Evolutionary conservation across 176 grass and related monocot genomes (phyloP).

Genomic region (Phoenix dactylifera): DNA sequence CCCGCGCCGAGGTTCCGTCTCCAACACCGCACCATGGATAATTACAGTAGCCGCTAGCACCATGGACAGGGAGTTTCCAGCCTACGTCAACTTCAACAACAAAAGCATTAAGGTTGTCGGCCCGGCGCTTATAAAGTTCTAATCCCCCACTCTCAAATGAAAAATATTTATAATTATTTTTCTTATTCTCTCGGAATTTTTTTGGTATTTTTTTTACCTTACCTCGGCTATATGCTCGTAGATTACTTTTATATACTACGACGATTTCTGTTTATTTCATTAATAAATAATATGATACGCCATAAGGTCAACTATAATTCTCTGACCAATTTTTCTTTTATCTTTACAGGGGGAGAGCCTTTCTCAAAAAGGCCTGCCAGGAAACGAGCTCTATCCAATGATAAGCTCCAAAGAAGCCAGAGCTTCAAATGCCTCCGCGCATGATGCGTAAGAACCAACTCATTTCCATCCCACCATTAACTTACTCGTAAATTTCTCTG

Average conservation of each 20-base stretch:
- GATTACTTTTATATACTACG: too few species aligned
- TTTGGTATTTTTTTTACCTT: too few species aligned
- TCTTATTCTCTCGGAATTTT: too few species aligned
- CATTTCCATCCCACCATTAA: background rate
- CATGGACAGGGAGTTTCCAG: conserved; percentile 44
- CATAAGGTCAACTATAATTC: too few species aligned
- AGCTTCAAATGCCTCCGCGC: conserved; percentile 1
- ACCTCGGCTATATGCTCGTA: too few species aligned
- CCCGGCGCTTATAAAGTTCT: background rate
- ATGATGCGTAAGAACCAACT: background rate
- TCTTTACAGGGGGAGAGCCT: conserved; percentile 49
- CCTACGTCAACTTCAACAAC: conserved; percentile 26
- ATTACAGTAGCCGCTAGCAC: conserved; percentile 53
- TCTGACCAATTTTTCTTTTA: background rate
- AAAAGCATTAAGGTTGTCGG: conserved; percentile 23
- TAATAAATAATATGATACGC: too few species aligned
- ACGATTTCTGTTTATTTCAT: too few species aligned
- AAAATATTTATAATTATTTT: too few species aligned
- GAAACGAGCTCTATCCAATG: conserved; percentile 32
- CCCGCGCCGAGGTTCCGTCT: conserved; percentile 29
- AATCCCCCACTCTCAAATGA: too few species aligned
- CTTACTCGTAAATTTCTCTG: background rate
- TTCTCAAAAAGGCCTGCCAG: conserved; percentile 29
- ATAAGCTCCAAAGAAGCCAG: conserved; percentile 29
- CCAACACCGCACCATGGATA: conserved; percentile 55